Evolutionary conservation across 1,284 basidiomycete species (phyloP).

Genomic region (Trametes hirsuta): DNA sequence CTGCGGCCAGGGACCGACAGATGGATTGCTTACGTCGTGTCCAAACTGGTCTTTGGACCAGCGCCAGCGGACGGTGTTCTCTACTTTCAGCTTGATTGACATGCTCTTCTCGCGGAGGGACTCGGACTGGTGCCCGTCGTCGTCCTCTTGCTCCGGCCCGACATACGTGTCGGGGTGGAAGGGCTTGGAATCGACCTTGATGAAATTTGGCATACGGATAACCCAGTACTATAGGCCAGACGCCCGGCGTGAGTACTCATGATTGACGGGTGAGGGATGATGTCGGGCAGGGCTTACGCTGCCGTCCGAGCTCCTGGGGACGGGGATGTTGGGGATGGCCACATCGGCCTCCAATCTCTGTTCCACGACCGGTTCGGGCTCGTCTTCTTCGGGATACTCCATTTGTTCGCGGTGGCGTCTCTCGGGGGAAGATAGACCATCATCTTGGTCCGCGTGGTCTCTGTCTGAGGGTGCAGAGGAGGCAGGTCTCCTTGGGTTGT

Average conservation of each 20-base stretch:
- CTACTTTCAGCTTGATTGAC: slow-evolving; percentile 83
- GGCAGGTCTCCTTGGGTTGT: slow-evolving; percentile 19
- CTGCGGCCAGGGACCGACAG: not conserved
- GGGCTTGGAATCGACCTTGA: slow-evolving; percentile 81
- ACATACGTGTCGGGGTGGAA: slow-evolving; percentile 82
- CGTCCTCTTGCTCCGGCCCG: slow-evolving; percentile 79
- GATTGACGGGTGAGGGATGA: not conserved
- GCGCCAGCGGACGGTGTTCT: slow-evolving; percentile 90
- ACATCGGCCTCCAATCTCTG: slow-evolving; percentile 67
- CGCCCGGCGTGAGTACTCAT: slow-evolving; percentile 9
- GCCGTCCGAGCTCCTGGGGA: slow-evolving; percentile 31
- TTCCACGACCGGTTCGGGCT: slow-evolving; percentile 56
- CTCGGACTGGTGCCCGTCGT: slow-evolving; percentile 56
- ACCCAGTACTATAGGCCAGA: slow-evolving; percentile 68
- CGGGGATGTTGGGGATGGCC: slow-evolving; percentile 76
- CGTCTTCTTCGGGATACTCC: slow-evolving; percentile 81
- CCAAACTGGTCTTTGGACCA: slow-evolving; percentile 79
- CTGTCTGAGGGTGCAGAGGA: slow-evolving; percentile 46
- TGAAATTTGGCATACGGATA: slow-evolving; percentile 82
- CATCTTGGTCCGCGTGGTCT: slow-evolving; percentile 49
- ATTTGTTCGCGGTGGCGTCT: slow-evolving; percentile 67
- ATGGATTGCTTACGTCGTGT: slow-evolving; percentile 57
- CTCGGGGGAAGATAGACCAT: slow-evolving; percentile 71
- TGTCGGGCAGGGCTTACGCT: slow-evolving; percentile 51
- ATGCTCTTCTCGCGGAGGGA: slow-evolving; percentile 71